Conservation (phyloP, 768 basidiomycete genomes). For the Tricholoma sp. region DNA sequence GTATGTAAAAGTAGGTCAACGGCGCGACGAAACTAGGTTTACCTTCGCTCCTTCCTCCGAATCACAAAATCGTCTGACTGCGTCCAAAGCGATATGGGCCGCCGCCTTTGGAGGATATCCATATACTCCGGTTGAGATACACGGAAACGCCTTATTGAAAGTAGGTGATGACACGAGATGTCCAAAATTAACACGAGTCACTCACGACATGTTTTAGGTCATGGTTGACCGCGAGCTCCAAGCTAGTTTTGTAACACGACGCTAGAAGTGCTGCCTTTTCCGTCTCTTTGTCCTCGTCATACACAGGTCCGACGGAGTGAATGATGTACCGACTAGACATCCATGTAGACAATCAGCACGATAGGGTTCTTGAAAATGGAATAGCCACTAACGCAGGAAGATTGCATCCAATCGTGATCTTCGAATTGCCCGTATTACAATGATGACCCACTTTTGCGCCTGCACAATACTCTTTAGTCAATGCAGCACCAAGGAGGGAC, state of each 20-base stretch:
- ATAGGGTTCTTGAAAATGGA: not conserved
- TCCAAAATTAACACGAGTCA: not conserved
- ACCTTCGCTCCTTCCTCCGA: conserved; percentile 44
- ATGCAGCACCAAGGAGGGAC: not conserved
- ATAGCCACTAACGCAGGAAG: conserved; percentile 61
- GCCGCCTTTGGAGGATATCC: conserved; percentile 74
- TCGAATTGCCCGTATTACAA: conserved; percentile 67
- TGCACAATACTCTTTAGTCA: conserved; percentile 20
- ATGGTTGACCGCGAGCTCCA: conserved; percentile 58
- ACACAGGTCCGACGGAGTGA: conserved; percentile 79
- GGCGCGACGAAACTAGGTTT: conserved; percentile 8
- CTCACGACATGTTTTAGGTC: conserved; percentile 61
- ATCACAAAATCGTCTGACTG: conserved; percentile 54
- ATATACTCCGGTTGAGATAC: conserved; percentile 76
- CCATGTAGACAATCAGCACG: not conserved
- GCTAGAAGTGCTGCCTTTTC: conserved; percentile 41
- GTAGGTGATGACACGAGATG: not conserved
- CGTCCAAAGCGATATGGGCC: conserved; percentile 61
- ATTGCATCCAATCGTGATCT: conserved; percentile 73
- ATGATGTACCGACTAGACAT: conserved; percentile 54
- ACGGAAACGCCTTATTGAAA: conserved; percentile 63
- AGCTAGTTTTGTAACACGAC: conserved; percentile 64
- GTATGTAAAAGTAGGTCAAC: not conserved
- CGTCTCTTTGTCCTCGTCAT: conserved; percentile 23
- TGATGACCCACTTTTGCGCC: conserved; percentile 57